Evolutionary conservation across 2,329 filamentous ascomycete species (phyloP).

Genomic region (Teratosphaeria pseudoeucalypti): DNA sequence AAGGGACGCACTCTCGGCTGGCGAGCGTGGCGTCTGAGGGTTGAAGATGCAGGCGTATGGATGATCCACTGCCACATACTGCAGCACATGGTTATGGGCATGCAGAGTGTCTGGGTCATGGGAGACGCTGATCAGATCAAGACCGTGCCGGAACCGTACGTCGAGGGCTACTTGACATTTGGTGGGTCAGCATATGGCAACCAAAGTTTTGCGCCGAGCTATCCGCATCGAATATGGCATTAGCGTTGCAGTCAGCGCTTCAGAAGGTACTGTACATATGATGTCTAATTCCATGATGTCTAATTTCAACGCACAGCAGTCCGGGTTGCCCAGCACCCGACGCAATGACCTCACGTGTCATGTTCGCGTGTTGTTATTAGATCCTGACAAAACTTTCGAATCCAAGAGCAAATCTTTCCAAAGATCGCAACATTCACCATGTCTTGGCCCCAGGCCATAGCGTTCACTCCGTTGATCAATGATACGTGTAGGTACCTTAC

Average conservation of each 20-base stretch:
- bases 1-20: constrained; percentile 42
- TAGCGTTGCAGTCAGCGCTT: neutral
- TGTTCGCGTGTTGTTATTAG: neutral
- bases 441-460: neutral
- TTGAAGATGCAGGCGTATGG: constrained; percentile 46
- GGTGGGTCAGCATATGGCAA: constrained; percentile 36
- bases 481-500: neutral
- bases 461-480: neutral
- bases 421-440: neutral
- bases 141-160: constrained; percentile 22
- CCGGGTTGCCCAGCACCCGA: neutral
- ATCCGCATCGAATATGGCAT: constrained; percentile 11
- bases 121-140: constrained; percentile 33
- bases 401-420: neutral
- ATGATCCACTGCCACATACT: constrained; percentile 53
- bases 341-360: neutral
- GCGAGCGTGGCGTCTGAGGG: constrained; percentile 50
- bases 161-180: constrained; percentile 35
- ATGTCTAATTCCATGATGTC: neutral
- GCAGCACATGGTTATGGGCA: constrained; percentile 49
- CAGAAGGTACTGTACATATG: neutral
- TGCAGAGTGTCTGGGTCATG: constrained; percentile 39
- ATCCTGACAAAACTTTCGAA: neutral
- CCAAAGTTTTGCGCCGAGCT: constrained; percentile 12
- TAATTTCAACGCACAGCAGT: neutral